Evolutionary conservation across 1,284 basidiomycete species (phyloP).

Genomic region (Anthracocystis walkeri): DNA sequence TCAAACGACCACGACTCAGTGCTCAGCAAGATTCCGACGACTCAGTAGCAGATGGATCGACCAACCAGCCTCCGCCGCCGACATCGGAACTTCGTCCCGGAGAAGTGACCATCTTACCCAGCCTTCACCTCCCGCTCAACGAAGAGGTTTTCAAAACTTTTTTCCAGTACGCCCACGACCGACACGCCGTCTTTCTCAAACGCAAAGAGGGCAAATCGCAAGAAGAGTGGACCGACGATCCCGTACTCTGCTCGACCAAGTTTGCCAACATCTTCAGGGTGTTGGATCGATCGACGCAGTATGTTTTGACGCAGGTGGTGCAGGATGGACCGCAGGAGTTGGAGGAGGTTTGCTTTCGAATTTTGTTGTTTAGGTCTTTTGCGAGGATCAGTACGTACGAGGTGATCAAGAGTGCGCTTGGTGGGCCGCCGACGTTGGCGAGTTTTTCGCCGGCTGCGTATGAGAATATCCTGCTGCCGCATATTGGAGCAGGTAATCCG

Average conservation of each 20-base stretch:
- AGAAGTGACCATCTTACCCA: slow-evolving; percentile 35
- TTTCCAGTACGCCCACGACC: slow-evolving; percentile 41
- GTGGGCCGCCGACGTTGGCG: slow-evolving; percentile 73
- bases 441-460: slow-evolving; percentile 73
- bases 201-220: slow-evolving; percentile 17
- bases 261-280: slow-evolving; percentile 78
- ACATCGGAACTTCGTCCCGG: slow-evolving; percentile 5
- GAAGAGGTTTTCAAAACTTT: slow-evolving; percentile 35
- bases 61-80: not conserved
- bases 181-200: slow-evolving; percentile 31
- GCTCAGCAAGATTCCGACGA: not conserved
- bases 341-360: slow-evolving; percentile 75
- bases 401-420: slow-evolving; percentile 72
- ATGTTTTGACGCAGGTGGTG: slow-evolving; percentile 75
- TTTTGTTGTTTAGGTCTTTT: slow-evolving; percentile 76
- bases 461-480: slow-evolving; percentile 71
- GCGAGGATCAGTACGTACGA: slow-evolving; percentile 77
- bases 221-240: slow-evolving; percentile 70
- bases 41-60: not conserved
- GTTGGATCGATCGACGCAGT: slow-evolving; percentile 76
- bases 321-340: slow-evolving; percentile 75
- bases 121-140: slow-evolving; percentile 43
- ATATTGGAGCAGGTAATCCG: slow-evolving; percentile 69
- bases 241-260: slow-evolving; percentile 72
- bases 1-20: slow-evolving; percentile 14